Evolutionary conservation across 2,329 filamentous ascomycete species (phyloP).

Genomic region (Lecanicillium sp.): DNA sequence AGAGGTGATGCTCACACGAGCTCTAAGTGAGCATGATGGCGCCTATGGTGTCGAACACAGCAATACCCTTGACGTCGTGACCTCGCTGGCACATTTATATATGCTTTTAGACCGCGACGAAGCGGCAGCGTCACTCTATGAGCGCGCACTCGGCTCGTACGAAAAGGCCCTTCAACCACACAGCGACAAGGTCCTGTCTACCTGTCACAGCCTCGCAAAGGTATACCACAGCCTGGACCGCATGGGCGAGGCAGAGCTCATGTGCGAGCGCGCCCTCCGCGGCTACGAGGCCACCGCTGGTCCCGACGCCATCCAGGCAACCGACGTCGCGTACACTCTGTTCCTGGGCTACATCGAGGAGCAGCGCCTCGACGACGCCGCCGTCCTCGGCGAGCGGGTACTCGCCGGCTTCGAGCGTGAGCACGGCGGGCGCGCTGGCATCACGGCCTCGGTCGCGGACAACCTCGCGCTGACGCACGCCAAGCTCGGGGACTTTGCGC

Average conservation of each 20-base stretch:
- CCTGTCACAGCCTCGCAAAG: constrained; percentile 9
- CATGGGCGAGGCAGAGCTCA: neutral
- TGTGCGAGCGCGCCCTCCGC: neutral
- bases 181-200: neutral
- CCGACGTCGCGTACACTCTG: constrained; percentile 5
- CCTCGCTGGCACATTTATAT: neutral
- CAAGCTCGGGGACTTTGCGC: neutral
- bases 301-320: neutral
- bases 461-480: constrained; percentile 6
- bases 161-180: neutral
- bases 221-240: neutral
- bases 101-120: neutral
- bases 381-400: neutral
- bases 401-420: neutral
- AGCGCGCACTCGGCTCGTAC: neutral
- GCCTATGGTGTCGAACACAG: neutral
- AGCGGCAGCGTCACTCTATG: neutral
- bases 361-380: neutral
- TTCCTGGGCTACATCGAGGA: constrained; percentile 3
- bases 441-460: constrained; percentile 1
- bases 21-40: neutral
- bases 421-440: neutral
- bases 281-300: neutral
- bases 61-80: neutral
- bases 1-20: neutral